Evolutionary conservation across 441 rosid species (phyloP), one percentile per base, ranked within the genome.

Genomic region (Gossypium aridum): DNA sequence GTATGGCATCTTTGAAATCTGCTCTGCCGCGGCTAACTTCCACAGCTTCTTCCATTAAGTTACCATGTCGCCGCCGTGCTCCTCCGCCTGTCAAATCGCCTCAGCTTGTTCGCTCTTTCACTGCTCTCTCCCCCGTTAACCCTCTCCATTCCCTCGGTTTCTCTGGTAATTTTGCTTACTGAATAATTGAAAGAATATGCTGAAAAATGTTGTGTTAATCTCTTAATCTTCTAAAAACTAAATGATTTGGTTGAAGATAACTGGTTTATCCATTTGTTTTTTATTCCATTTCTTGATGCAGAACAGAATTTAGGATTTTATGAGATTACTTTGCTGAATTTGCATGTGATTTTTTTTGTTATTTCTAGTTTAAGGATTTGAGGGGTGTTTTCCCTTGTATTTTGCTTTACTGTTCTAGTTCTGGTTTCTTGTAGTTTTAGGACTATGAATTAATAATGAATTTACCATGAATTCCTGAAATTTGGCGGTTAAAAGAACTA

Each of bases 1-100:
- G 81, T 72, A 82, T 92, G 93, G 75, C 87, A 2, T 88, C 94
- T 63, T 81, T 92, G 53, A 78, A 71, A 70, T 84, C 92, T 66
- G 84, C 97, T 31, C 90, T 90, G 20, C 93, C 96, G 19, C 37
- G 61, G 37, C 73, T 53, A 23, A 66, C 74, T 47, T 66, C 77
- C 12, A 26, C 13, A 10, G 51, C 86, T 28, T 26, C 63, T 59
- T 34, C 70, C 64, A 66, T 71, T 86, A 1, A 47, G 68, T 55
- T 84, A 80, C 20, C 25, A 77, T 86, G 31, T 26, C 80, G 3
- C 59, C 86, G 0, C 73, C 80, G 5, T 75, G 26, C 28, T 43
- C 76, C 19, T 19, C 54, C 26, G 13, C 75, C 77, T 45, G 66
- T 83, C 31, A 57, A 79, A 54, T 61, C 75, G 65, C 49, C 78